Base-by-base conservation (phyloP, 2,329 filamentous ascomycete species). In the Didymella pinodella region DNA sequence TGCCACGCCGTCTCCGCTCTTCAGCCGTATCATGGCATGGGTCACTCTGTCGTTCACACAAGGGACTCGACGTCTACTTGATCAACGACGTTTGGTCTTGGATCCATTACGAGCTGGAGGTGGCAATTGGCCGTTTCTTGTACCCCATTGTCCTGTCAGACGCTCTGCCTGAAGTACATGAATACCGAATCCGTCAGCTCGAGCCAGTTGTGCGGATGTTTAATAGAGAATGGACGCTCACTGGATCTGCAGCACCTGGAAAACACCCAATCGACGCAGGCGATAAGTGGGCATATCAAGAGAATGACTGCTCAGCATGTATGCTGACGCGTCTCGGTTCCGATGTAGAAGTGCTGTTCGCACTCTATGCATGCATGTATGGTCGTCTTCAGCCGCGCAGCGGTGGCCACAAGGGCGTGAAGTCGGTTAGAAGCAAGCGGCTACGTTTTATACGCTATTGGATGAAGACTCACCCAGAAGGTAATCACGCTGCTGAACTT, bases 121-220 rank as follows among this genome's bases (percentile, higher is more conserved):
- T 48, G 11, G 62, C 53, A 1, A 60, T 74, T 14, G 71, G 73
- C 4, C 60, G 49, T 7, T 72, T 72, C 28, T 28, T 73, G 8
- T 71, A 68, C 43, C 72, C 73, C 2, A 41, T 75, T 10, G 54
- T 73, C 29, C 62, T 72, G 57, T 51, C 57, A 10, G 53, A 51
- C 8, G 50, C 47, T n/a, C 57, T 76, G 16, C 63, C 59, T 0
- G 2, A 40, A 0, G n/a, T 41, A 1, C 60, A 73, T 31, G 65
- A 74, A 40, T 29, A 25, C 10, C 52, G 48, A 11, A 26, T 65
- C 3, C 66, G 74, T 6, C 65, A 70, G 20, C 48, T 77, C 1
- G 74, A 77, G 53, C 68, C 72, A 7, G 70, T 73, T 7, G 53
- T 64, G 6, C 45, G 68, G 26, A 72, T 76, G 68, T 75, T 66